phyloP scores from a whole-genome alignment of 495 filamentous ascomycete genomes.

The Penicillium parvum region DNA sequence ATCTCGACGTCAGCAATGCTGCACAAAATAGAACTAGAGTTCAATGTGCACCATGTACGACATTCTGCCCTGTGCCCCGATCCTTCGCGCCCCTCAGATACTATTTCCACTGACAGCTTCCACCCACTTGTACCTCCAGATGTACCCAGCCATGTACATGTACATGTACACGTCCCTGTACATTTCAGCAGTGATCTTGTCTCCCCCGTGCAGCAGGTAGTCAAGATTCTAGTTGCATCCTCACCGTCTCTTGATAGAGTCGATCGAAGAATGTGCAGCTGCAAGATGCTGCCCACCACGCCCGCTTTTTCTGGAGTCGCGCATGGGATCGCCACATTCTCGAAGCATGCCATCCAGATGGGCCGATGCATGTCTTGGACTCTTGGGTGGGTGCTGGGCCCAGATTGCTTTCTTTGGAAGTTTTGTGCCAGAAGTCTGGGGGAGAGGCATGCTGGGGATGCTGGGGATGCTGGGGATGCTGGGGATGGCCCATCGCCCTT shows the following conservation, averaged over 20 bases:
- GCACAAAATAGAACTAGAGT: neutral
- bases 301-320: neutral
- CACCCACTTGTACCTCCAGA: neutral
- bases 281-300: neutral
- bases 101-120: neutral
- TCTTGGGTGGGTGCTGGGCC: no score
- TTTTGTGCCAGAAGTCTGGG: no score
- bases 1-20: neutral
- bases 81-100: no score
- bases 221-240: no score
- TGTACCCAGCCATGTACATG: neutral
- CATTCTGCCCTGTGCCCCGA: slow-evolving; percentile 10
- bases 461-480: slow-evolving; percentile 2
- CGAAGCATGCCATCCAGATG: slow-evolving; percentile 17
- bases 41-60: slow-evolving; percentile 6
- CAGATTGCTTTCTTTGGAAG: slow-evolving; percentile 1
- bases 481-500: no score
- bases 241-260: neutral
- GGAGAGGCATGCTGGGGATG: no score
- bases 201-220: neutral
- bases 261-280: slow-evolving; percentile 13
- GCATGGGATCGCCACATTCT: slow-evolving; percentile 19
- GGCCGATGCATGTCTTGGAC: neutral
- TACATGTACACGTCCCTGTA: neutral
- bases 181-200: neutral